A percentile compares a stretch with the other conserved stretches of the same genome.
Conservation (phyloP, 75 land plant genomes). For the Azolla pinnata region DNA sequence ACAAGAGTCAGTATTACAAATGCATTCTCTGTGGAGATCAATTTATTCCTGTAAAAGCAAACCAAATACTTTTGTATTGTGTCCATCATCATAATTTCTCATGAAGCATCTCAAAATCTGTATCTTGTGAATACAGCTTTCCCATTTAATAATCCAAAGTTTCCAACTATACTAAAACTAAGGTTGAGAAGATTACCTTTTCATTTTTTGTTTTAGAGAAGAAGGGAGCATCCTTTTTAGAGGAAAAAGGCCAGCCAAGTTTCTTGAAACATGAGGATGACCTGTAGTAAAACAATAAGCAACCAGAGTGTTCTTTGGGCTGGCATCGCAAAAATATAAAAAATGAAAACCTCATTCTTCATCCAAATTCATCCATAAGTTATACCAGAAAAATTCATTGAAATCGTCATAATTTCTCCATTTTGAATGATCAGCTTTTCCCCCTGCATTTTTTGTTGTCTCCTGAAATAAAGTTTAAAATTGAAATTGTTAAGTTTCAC, state of each 20-base stretch:
- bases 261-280: constrained; percentile 53
- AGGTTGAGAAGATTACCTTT: too few species aligned
- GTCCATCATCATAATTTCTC: too few species aligned
- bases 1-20: too few species aligned
- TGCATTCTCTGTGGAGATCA: too few species aligned
- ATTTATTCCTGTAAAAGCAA: too few species aligned
- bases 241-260: constrained; percentile 66
- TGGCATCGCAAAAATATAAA: neutral
- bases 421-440: constrained; percentile 36
- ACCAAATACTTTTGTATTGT: too few species aligned
- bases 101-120: too few species aligned
- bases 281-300: constrained; percentile 27
- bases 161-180: too few species aligned
- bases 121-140: too few species aligned
- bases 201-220: too few species aligned
- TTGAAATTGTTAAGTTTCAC: neutral
- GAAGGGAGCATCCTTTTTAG: constrained; percentile 46
- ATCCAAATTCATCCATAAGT: neutral
- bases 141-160: too few species aligned
- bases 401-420: constrained; percentile 56
- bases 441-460: constrained; percentile 17
- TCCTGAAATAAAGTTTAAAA: constrained; percentile 20
- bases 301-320: neutral
- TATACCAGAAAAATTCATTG: constrained; percentile 41
- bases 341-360: neutral